Percentiles rank a stretch among this genome's conserved stretches.
These are phyloP conservation scores for Kodamaea hsintzibuensis DNA, from an alignment of 805 yeast species.

Conservation along the genomic window DNA sequence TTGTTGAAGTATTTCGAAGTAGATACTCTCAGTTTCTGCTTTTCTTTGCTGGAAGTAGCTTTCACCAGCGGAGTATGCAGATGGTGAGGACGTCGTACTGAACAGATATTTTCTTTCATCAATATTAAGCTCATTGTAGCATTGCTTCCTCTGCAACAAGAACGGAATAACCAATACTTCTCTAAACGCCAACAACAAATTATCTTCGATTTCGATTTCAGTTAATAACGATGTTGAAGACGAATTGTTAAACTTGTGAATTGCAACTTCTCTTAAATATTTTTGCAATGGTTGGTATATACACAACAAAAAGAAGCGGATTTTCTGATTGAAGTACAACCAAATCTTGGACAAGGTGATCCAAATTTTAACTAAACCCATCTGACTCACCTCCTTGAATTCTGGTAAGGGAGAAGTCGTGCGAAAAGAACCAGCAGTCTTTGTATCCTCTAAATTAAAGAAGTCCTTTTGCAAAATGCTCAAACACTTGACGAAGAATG, in stretches of 20 bases:
- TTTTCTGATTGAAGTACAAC: constrained; percentile 29
- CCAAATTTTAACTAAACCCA: constrained; percentile 21
- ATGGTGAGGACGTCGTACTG: background rate
- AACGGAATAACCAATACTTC: constrained; percentile 29
- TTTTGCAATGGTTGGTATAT: constrained; percentile 30
- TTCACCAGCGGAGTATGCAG: background rate
- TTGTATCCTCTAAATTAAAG: constrained; percentile 3
- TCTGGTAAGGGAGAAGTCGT: constrained; percentile 7
- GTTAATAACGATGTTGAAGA: constrained; percentile 4
- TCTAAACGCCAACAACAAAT: constrained; percentile 28
- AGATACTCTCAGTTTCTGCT: background rate
- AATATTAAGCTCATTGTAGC: background rate
- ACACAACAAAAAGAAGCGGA: constrained; percentile 23
- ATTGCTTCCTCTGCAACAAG: constrained; percentile 19
- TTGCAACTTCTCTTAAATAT: constrained; percentile 16
- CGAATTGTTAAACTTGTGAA: constrained; percentile 4
- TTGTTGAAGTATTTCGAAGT: constrained; percentile 8
- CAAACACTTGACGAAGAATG: constrained; percentile 27
- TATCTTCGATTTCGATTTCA: constrained; percentile 27
- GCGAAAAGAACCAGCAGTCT: constrained; percentile 1
- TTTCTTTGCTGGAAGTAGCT: background rate
- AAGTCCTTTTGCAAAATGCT: constrained; percentile 23
- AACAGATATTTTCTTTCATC: background rate
- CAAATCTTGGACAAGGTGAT: constrained; percentile 21
- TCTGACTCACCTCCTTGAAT: background rate